Percentiles rank a stretch among this genome's conserved stretches.
Evolutionary conservation across 164 flowering plant species (phyloP).

Genomic region (Akebia trifoliata): DNA sequence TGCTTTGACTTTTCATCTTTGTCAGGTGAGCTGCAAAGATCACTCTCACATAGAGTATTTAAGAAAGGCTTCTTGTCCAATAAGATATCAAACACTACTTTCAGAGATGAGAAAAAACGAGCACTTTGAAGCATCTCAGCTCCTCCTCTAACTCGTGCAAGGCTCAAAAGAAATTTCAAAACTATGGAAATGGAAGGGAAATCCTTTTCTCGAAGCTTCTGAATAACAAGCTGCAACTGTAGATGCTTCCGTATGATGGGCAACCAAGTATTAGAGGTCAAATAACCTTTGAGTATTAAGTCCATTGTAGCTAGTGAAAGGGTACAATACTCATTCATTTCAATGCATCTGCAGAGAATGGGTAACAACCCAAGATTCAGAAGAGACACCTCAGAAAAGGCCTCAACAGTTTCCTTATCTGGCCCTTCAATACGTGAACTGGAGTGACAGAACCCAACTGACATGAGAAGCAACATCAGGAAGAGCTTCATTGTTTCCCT

Average conservation of each 20-base stretch:
- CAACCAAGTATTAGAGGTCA: slow-evolving; percentile 66
- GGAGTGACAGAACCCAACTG: slow-evolving; percentile 31
- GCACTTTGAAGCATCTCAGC: slow-evolving; percentile 68
- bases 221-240: slow-evolving; percentile 43
- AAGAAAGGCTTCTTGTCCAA: slow-evolving; percentile 29
- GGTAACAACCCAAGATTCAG: slow-evolving; percentile 59
- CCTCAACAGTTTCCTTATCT: slow-evolving; percentile 30
- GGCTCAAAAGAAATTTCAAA: slow-evolving; percentile 71
- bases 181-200: slow-evolving; percentile 39
- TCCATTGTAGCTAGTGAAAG: slow-evolving; percentile 62
- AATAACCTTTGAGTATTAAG: slow-evolving; percentile 43
- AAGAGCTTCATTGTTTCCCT: slow-evolving; percentile 35
- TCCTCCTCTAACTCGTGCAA: slow-evolving; percentile 67
- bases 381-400: slow-evolving; percentile 43
- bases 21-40: slow-evolving; percentile 17
- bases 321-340: slow-evolving; percentile 40
- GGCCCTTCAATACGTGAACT: slow-evolving; percentile 12
- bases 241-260: slow-evolving; percentile 72
- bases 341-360: slow-evolving; percentile 51
- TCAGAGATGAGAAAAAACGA: slow-evolving; percentile 57
- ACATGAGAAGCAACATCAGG: slow-evolving; percentile 49
- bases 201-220: slow-evolving; percentile 52
- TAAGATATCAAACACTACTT: slow-evolving; percentile 40
- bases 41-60: slow-evolving; percentile 21
- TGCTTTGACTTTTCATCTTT: slow-evolving; percentile 43